These are phyloP conservation scores for Backusella psychrophila DNA, from an alignment of 192 early-diverging fungal genomes.

Conservation along the genomic window DNA sequence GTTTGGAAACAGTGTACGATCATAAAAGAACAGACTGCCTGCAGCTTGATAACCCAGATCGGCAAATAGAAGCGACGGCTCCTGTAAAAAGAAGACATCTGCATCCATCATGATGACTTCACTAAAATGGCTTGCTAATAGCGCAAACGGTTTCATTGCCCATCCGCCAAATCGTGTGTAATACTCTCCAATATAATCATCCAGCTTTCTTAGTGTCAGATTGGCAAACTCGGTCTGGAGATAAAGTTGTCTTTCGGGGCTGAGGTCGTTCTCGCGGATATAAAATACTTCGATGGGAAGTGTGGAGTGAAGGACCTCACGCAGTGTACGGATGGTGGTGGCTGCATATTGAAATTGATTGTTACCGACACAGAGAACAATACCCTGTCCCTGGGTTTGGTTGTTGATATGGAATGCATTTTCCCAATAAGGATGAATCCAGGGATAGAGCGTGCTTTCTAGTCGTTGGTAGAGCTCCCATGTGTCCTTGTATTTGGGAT, in stretches of 20 bases:
- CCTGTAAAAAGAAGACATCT: slow-evolving; percentile 64
- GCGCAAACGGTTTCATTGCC: slow-evolving; percentile 65
- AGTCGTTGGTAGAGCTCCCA: slow-evolving; percentile 23
- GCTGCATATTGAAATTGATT: slow-evolving; percentile 41
- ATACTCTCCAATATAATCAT: slow-evolving; percentile 37
- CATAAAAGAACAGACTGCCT: slow-evolving; percentile 58
- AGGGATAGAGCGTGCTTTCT: slow-evolving; percentile 21
- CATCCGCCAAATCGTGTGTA: slow-evolving; percentile 48
- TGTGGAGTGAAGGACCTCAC: slow-evolving; percentile 32
- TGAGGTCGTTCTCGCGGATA: slow-evolving; percentile 41
- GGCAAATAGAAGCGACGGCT: slow-evolving; percentile 47
- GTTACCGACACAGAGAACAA: slow-evolving; percentile 38
- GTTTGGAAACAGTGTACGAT: slow-evolving; percentile 50
- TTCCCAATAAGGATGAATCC: slow-evolving; percentile 17
- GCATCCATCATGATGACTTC: slow-evolving; percentile 65
- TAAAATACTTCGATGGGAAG: slow-evolving; percentile 62
- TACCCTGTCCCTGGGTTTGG: slow-evolving; percentile 16
- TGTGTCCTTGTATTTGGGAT: slow-evolving; percentile 5
- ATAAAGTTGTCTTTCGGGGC: slow-evolving; percentile 23
- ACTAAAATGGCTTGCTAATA: slow-evolving; percentile 56
- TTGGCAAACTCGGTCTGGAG: slow-evolving; percentile 30
- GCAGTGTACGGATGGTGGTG: slow-evolving; percentile 37
- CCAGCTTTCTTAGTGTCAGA: slow-evolving; percentile 38
- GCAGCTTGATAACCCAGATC: slow-evolving; percentile 44
- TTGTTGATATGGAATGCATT: slow-evolving; percentile 19